phyloP scores from a whole-genome alignment of 495 filamentous ascomycete genomes.

The Daldinia concentrica region DNA sequence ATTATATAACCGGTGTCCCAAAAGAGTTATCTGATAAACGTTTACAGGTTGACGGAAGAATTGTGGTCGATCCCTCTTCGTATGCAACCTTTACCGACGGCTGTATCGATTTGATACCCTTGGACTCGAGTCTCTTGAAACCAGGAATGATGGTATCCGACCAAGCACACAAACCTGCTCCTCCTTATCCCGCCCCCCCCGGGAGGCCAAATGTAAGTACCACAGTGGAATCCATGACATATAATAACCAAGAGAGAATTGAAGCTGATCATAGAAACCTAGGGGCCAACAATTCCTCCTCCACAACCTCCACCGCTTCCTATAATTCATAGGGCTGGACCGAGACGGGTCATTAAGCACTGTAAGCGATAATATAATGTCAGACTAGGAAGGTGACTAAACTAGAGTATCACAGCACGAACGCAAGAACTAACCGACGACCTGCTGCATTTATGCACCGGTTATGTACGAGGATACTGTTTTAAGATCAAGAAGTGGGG shows the following conservation, averaged over 20 bases:
- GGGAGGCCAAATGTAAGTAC: constrained; percentile 5
- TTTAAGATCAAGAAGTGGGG: constrained; percentile 61
- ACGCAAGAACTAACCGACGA: constrained; percentile 51
- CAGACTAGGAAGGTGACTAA: neutral
- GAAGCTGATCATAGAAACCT: neutral
- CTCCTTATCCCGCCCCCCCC: neutral
- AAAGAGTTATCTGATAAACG: neutral
- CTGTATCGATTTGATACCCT: constrained; percentile 9
- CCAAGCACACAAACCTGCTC: constrained; percentile 8
- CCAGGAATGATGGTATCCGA: constrained; percentile 23
- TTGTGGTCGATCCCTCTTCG: constrained; percentile 36
- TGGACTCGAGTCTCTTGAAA: constrained; percentile 22
- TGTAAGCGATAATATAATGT: neutral
- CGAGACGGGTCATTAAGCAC: neutral
- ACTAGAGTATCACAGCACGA: constrained; percentile 18
- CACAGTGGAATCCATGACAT: neutral
- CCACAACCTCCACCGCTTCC: neutral
- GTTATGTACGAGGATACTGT: constrained; percentile 57
- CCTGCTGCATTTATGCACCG: constrained; percentile 54
- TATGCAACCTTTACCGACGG: constrained; percentile 27
- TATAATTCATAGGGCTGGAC: neutral
- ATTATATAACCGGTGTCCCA: neutral
- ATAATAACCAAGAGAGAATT: neutral
- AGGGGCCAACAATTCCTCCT: neutral
- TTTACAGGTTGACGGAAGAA: constrained; percentile 39